phyloP scores from a whole-genome alignment of 495 filamentous ascomycete genomes.

The Penicillium ochrochloron region DNA sequence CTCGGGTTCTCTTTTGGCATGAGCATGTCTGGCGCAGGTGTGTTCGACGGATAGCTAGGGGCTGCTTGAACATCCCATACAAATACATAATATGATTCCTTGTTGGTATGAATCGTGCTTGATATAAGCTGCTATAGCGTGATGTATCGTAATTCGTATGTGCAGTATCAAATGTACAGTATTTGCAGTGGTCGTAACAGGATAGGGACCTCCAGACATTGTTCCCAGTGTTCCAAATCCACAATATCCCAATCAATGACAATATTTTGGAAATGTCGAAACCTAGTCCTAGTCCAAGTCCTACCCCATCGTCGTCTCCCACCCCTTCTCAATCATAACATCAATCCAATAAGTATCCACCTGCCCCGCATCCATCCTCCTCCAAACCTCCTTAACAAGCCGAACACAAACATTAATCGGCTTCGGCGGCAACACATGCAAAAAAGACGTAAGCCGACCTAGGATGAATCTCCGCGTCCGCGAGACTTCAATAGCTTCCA shows the following conservation, averaged over 20 bases:
- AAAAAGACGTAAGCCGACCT: conserved; percentile 50
- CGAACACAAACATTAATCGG: conserved; percentile 53
- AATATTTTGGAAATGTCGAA: not conserved
- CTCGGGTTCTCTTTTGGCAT: conserved; percentile 20
- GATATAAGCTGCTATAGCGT: not conserved
- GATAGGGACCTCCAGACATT: not conserved
- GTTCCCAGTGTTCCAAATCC: too few relatives aligned
- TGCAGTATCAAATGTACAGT: not conserved
- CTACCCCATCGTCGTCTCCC: conserved; percentile 59
- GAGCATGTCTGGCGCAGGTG: conserved; percentile 27
- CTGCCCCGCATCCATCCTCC: conserved; percentile 50
- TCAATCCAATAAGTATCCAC: conserved; percentile 57
- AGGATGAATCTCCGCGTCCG: conserved; percentile 51
- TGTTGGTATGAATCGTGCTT: not conserved
- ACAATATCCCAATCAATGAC: too few relatives aligned
- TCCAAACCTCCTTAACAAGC: conserved; percentile 58
- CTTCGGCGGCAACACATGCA: conserved; percentile 57
- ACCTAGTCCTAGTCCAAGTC: not conserved
- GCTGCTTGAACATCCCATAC: conserved; percentile 13
- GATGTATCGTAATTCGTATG: not conserved
- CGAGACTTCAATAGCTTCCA: conserved; percentile 53
- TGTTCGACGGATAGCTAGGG: conserved; percentile 14
- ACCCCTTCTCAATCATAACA: conserved; percentile 61
- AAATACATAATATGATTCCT: conserved; percentile 17
- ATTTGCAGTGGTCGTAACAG: not conserved